Evolutionary conservation across 139 green algal genomes (phyloP).

Genomic region (Protoeuglena noctilucae): DNA sequence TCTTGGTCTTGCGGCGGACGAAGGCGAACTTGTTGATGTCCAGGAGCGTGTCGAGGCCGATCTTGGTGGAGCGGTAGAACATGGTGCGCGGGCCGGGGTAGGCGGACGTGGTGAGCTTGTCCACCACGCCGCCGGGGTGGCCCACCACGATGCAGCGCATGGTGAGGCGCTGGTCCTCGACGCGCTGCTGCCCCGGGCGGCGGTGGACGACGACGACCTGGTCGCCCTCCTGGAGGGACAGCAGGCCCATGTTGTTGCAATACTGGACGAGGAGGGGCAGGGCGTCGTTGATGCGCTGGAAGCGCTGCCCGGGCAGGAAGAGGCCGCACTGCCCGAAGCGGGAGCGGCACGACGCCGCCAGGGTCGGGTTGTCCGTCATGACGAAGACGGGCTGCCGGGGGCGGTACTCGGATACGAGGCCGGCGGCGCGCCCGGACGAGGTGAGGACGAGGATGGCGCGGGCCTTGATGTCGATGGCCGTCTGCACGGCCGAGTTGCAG

Average conservation of each 20-base stretch:
- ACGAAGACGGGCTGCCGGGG: slow-evolving; percentile 32
- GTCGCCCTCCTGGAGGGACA: slow-evolving; percentile 9
- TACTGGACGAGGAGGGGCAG: slow-evolving; percentile 16
- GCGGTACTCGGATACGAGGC: slow-evolving; percentile 43
- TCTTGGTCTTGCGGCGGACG: slow-evolving; percentile 9
- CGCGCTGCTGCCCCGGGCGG: slow-evolving; percentile 6
- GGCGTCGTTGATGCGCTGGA: slow-evolving; percentile 13
- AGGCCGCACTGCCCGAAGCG: neutral
- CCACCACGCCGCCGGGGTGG: slow-evolving; percentile 3
- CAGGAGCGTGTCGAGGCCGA: neutral
- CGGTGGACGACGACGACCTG: slow-evolving; percentile 24
- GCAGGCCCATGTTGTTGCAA: neutral
- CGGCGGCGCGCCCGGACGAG: slow-evolving; percentile 19
- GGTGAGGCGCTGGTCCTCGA: slow-evolving; percentile 31
- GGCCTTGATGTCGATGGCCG: slow-evolving; percentile 49
- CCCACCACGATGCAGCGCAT: slow-evolving; percentile 16
- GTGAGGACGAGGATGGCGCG: slow-evolving; percentile 40
- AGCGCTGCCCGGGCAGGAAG: neutral
- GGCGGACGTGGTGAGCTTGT: neutral
- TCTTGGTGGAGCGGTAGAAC: slow-evolving; percentile 20
- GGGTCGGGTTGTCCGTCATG: slow-evolving; percentile 8
- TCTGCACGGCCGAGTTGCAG: slow-evolving; percentile 30
- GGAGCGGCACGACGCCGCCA: slow-evolving; percentile 10
- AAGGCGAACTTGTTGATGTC: slow-evolving; percentile 3
- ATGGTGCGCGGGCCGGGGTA: slow-evolving; percentile 14